Conservation (phyloP, 495 filamentous ascomycete species). For the Pseudomonodictys pantanalensis region DNA sequence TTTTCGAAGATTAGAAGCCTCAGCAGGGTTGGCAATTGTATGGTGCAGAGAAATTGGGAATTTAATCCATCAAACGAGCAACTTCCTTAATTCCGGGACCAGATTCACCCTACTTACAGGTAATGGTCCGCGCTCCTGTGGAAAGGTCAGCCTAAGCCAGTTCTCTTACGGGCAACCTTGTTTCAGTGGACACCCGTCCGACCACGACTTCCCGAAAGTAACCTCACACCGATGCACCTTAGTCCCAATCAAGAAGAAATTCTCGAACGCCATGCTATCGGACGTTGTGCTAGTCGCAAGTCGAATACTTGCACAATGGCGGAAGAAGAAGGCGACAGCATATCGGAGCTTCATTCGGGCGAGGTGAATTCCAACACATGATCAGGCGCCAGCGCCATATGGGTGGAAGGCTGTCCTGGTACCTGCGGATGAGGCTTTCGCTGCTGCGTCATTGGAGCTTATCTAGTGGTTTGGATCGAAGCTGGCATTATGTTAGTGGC, state of each 20-base stretch:
- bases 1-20: too few relatives aligned
- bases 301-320: constrained; percentile 3
- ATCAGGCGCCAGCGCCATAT: constrained; percentile 52
- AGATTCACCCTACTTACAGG: too few relatives aligned
- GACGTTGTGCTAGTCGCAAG: constrained; percentile 8
- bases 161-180: too few relatives aligned
- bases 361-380: constrained; percentile 30
- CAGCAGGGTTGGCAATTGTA: too few relatives aligned
- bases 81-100: too few relatives aligned
- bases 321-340: constrained; percentile 16
- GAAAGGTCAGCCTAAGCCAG: too few relatives aligned
- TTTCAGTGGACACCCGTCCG: too few relatives aligned
- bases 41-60: too few relatives aligned
- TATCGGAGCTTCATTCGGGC: constrained; percentile 20
- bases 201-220: background rate
- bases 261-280: constrained; percentile 27
- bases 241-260: constrained; percentile 31
- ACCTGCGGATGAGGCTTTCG: constrained; percentile 37
- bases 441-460: constrained; percentile 17
- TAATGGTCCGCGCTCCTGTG: too few relatives aligned
- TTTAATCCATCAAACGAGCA: too few relatives aligned
- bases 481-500: constrained; percentile 13
- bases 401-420: constrained; percentile 56
- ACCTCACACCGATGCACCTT: constrained; percentile 28
- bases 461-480: constrained; percentile 49